Base-by-base conservation (phyloP, 345 rosid species). In the Pistacia vera region DNA sequence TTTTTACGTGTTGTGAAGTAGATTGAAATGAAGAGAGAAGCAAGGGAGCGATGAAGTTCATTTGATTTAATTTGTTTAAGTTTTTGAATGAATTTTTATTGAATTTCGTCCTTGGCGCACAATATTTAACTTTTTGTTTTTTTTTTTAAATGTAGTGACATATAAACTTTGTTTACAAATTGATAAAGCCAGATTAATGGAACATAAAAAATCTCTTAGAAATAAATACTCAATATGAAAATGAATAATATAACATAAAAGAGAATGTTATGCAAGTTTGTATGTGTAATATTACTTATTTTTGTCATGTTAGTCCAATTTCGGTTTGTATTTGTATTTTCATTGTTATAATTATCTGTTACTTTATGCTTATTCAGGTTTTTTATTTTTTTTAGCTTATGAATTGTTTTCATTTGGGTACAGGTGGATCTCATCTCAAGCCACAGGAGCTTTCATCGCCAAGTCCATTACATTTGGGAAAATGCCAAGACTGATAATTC, bases 391-490 rank as follows among this genome's bases (percentile, higher is more conserved):
- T 54, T 33, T 46, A 35, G 35, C 17, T 58, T 38, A 59, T 33
- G 11, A 14, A 41, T 60, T 80, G 71, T 18, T 73, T 61, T 20
- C 38, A 22, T 62, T 63, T 60, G 2, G 28, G 56, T 72, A 8
- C 51, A 91, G 96, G 90, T 56, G 83, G 89, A 69, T 82, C 82
- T 68, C 78, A 75, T 78, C 33, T 80, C 48, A 87, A 82, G 81
- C 73, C 82, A n/a, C 60, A 10, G 63, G 84, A 88, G 62, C 78
- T 88, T 63, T 70, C 79, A 71, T 77, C 86, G 41, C 81, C 20
- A 91, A 85, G 72, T 88, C 91, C 65, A 41, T 5, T 80, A 76
- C 82, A 16, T 74, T 84, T 63, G 81, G 70, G 62, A 86, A 80
- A 66, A 71, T 86, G 66, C 80, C 83, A 7, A 80, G 74, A 28